Evolutionary conservation across 2,329 filamentous ascomycete species (phyloP).

Genomic region (Monosporascus sp.): DNA sequence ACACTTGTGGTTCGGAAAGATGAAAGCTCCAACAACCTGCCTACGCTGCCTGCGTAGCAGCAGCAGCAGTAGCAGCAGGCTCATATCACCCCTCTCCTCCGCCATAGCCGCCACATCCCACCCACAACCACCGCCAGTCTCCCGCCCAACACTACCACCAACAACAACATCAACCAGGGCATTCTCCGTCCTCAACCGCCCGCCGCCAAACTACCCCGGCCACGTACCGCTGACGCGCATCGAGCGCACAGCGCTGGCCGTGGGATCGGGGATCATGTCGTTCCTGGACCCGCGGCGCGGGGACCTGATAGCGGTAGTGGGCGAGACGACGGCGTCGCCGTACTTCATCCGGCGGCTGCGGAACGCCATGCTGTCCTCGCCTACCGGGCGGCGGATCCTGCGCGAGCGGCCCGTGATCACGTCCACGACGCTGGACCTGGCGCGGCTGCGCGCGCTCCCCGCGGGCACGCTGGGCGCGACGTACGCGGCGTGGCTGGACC

Average conservation of each 20-base stretch:
- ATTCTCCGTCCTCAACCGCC: constrained; percentile 83
- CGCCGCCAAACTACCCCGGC: constrained; percentile 80
- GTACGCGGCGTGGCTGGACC: constrained; percentile 88
- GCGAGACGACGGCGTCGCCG: constrained; percentile 88
- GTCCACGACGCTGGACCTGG: constrained; percentile 62
- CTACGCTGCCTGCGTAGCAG: neutral
- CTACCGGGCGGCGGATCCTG: constrained; percentile 86
- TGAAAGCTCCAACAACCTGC: neutral
- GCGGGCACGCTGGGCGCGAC: constrained; percentile 70
- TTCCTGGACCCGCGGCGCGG: constrained; percentile 73
- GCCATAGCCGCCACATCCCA: neutral
- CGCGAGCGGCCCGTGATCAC: constrained; percentile 85
- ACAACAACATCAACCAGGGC: constrained; percentile 11
- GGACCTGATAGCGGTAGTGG: constrained; percentile 90
- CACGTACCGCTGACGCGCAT: constrained; percentile 81
- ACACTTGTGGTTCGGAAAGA: neutral
- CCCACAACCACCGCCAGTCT: neutral
- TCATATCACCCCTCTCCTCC: neutral
- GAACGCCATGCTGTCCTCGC: constrained; percentile 78
- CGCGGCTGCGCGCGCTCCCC: constrained; percentile 66
- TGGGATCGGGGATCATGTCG: constrained; percentile 59
- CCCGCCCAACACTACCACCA: neutral
- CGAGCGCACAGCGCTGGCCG: constrained; percentile 68
- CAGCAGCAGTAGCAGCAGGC: neutral
- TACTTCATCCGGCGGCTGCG: constrained; percentile 93